These are phyloP conservation scores for Hypoxylon rubiginosum DNA, from an alignment of 2,329 filamentous ascomycete genomes.

Conservation along the genomic window DNA sequence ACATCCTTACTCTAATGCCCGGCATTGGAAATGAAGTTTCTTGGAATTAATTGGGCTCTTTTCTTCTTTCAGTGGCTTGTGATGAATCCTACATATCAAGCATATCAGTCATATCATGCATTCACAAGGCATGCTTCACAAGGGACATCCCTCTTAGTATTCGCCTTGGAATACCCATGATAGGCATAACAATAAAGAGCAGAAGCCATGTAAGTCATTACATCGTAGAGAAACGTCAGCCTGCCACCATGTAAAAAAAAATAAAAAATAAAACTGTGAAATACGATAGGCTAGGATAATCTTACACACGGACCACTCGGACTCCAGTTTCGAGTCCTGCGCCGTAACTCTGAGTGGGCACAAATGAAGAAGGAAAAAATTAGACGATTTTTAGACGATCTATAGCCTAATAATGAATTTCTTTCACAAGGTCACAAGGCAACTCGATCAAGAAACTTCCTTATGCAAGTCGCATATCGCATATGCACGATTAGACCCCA, in stretches of 20 bases:
- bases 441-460: slow-evolving; percentile 31
- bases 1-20: slow-evolving; percentile 31
- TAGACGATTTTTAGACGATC: not conserved
- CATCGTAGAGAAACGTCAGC: no score
- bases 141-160: not conserved
- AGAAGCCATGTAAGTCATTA: no score
- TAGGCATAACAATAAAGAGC: not conserved
- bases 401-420: slow-evolving; percentile 14
- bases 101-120: no score
- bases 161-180: not conserved
- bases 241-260: not conserved
- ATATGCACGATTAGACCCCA: slow-evolving; percentile 28
- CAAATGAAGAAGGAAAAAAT: slow-evolving; percentile 14
- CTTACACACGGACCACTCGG: slow-evolving; percentile 20
- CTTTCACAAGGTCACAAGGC: slow-evolving; percentile 10
- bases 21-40: slow-evolving; percentile 26
- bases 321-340: slow-evolving; percentile 7
- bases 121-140: not conserved
- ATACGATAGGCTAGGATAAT: slow-evolving; percentile 20
- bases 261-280: slow-evolving; percentile 17
- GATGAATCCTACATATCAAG: no score
- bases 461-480: slow-evolving; percentile 28
- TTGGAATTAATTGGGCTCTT: slow-evolving; percentile 1
- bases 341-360: slow-evolving; percentile 11
- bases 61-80: no score